Percentiles rank a stretch among this genome's conserved stretches.
phyloP scores from a whole-genome alignment of 2,329 filamentous ascomycete species.

The Penicillium sp. region DNA sequence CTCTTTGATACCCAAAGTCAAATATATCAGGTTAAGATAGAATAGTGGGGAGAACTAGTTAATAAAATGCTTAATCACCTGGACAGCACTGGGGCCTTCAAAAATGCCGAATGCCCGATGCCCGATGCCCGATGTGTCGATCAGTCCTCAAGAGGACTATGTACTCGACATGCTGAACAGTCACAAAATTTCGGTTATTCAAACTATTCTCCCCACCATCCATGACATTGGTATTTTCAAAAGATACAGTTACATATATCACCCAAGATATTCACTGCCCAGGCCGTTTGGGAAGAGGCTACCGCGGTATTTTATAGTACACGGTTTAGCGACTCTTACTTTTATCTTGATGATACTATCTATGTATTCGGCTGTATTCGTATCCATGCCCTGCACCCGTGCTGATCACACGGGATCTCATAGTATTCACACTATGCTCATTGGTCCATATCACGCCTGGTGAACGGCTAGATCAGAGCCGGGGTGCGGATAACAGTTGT shows the following conservation, averaged over 20 bases:
- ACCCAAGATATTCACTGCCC: too few species aligned
- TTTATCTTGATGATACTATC: not conserved
- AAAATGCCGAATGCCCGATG: too few species aligned
- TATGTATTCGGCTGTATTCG: not conserved
- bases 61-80: not conserved
- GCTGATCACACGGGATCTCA: slow-evolving; percentile 14
- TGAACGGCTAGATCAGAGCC: slow-evolving; percentile 4
- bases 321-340: not conserved
- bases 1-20: not conserved
- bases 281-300: not conserved
- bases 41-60: not conserved
- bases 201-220: too few species aligned
- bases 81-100: too few species aligned
- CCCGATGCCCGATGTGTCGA: too few species aligned
- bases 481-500: slow-evolving; percentile 12
- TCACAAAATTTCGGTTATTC: too few species aligned
- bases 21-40: not conserved
- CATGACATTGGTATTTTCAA: too few species aligned
- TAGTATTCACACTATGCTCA: not conserved
- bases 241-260: too few species aligned
- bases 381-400: not conserved
- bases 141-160: too few species aligned
- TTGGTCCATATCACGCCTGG: slow-evolving; percentile 11
- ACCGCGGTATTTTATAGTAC: not conserved
- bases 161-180: too few species aligned